Evolutionary conservation across 495 filamentous ascomycete species (phyloP).

Genomic region (Neurospora sp.): DNA sequence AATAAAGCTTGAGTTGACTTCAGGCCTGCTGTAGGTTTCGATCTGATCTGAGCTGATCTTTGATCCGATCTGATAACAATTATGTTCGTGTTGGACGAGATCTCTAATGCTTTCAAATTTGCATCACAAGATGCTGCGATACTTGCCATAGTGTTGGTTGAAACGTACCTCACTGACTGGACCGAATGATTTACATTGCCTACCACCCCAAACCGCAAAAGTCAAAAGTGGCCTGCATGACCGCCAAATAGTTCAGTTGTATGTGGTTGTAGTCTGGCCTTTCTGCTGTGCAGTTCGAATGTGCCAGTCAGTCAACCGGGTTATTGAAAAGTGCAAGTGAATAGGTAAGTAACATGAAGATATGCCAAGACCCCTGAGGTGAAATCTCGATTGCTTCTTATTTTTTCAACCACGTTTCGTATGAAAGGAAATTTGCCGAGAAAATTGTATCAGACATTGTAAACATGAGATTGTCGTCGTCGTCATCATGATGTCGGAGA

Average conservation of each 20-base stretch:
- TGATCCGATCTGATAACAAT: neutral
- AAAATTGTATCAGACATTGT: neutral
- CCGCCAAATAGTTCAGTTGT: neutral
- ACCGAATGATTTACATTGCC: neutral
- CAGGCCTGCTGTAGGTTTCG: neutral
- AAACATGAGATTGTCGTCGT: neutral
- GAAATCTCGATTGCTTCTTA: neutral
- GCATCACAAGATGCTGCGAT: neutral
- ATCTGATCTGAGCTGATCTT: neutral
- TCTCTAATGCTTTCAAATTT: neutral
- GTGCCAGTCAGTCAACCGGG: too few species aligned
- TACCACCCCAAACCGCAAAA: neutral
- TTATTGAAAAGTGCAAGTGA: too few species aligned
- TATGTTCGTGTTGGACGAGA: neutral
- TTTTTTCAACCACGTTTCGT: neutral
- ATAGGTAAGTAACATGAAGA: neutral
- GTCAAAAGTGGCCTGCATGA: neutral
- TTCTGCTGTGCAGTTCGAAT: too few species aligned
- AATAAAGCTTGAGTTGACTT: neutral
- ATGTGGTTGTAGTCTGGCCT: neutral
- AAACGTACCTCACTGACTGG: neutral
- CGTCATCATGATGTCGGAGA: neutral
- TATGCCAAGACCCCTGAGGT: neutral
- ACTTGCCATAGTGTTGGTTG: neutral
- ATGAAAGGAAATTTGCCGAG: neutral